Evolutionary conservation across 352 stramenopile species (phyloP), one percentile per base, ranked within the genome.

Genomic region (Globisporangium ultimum): DNA sequence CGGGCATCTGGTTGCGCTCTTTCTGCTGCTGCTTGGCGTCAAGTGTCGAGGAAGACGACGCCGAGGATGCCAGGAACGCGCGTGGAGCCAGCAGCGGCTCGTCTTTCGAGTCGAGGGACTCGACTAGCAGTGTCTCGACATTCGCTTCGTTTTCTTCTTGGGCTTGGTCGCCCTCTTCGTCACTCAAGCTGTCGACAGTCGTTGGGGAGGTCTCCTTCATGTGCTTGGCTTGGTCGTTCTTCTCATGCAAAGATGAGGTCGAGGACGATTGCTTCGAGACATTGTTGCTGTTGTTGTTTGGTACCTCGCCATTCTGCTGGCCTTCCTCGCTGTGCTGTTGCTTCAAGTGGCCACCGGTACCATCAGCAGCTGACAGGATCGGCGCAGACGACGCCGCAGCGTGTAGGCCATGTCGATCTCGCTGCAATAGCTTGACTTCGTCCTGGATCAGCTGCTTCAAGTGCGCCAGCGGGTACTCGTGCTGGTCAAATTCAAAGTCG

Each of bases 401-500:
- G 15, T 28, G n/a, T n/a, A 48, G 56, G 3, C 48, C 55, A 2
- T 70, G 64, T 2, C 66, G 74, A 49, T 89, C 67, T 41, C 87
- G 75, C 47, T 87, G 75, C 41, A 89, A 63, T 24, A 89, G 51
- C 52, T 81, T 75, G 28, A 94, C 82, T 58, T 94, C 85, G 28
- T 80, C 81, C 14, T 93, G 83, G 58, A 94, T 93, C 3, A 94
- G 65, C 47, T 75, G 73, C 38, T 85, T 78, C 42, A 94, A 57
- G 43, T 86, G 74, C 6, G 34, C 36, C 41, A 94, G 64, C 13
- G 77, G 55, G 54, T 84, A 85, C 20, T 91, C 76, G 2, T 88
- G 72, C 18, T 89, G 78, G 63, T 94, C 85, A 65, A 94, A 93
- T 41, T 91, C 85, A 58, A 94, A 94, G 68, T 92, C 83, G 53